Evolutionary conservation across 106 monocot species (phyloP), one percentile per base, ranked within the genome.

Genomic region (Platanthera zijinensis): DNA sequence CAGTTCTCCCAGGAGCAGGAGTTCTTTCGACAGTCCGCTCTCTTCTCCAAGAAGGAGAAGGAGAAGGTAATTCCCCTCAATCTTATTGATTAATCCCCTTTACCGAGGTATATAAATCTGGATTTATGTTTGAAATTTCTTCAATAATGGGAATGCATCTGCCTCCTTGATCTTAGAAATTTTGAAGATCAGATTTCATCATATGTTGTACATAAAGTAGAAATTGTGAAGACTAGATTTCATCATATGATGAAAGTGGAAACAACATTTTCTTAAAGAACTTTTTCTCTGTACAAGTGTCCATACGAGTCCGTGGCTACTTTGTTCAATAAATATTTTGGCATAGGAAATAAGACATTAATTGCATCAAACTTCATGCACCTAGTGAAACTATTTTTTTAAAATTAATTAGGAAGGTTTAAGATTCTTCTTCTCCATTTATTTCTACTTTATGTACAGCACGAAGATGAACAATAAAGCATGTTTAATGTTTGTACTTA

Each of bases 1-100:
- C 89, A 92, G 93, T 96, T 96, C 63, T 84, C 93, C 17, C 93
- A 96, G 87, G 96, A 96, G 82, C 96, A 96, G 86, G 93, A 96
- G 52, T 93, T 91, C 82, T 89, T 96, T 75, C 93, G 93, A 19
- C 96, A 96, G 84, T 87, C 93, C 9, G 84, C 96, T n/a, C 96
- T 96, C 54, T 87, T 93, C 82, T 87, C 90, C 57, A 81, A 86
- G 67, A 93, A 93, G 73, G 96, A 96, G 80, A 93, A 93, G 82
- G 96, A 96, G 74, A 96, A 96, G 92, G 92, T 93, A 87, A 48
- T 71, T 22, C 19, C 7, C 21, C 9, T 66, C 9, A 6, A 0
- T 62, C 25, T 62, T 62, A 22, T 62, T 62, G 22, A 62, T 17
- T 62, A 62, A 21, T 62, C 22, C 5, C 22, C 8, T 48, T 49